Base-by-base conservation (phyloP, 1,284 basidiomycete species). In the Kalmanozyma brasiliensis region DNA sequence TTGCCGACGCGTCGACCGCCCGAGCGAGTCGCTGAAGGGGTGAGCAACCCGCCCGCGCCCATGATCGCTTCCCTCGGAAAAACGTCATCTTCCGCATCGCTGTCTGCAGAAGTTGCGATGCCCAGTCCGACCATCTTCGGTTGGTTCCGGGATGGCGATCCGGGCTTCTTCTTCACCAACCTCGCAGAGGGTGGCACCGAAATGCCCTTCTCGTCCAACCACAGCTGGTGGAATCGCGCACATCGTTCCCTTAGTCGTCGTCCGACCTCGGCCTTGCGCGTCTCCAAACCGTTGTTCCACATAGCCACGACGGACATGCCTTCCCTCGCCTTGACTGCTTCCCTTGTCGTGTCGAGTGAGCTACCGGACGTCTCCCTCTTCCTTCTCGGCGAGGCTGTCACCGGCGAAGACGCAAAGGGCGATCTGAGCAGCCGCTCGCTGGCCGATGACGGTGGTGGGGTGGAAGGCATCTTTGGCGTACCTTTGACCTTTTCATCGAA, bases 1-100 rank as follows among this genome's bases (percentile, higher is more conserved):
- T 59, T 67, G 17, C 65, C 64, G 0, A 43, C 34, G 24, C 58
- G 52, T 13, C 57, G 47, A 3, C 70, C 66, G 4, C 67, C 59
- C 1, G 60, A 63, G 13, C 65, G 47, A 1, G 69, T 72, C 2
- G 63, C 63, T 3, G 69, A 67, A 0, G 69, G 67, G 3, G 67
- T 70, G 19, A 60, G 34, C 5, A 70, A 33, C 0, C 67, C 67
- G 4, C 69, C 69, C 17, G 56, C 57, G 10, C 67, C 67, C 57
- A 58, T 57, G 19, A 86, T 93, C 74, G 92, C 93, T 57, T 89
- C 90, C 17, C 87, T 96, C 55, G 90, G 90, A 60, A 90, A 91
- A 70, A 35, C 68, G 86, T 96, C 36, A 87, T 93, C 33, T 89
- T 92, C 24, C 87, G 89, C 78, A 93, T 97, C 85, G 83, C 93